A percentile compares a stretch with the other conserved stretches of the same genome.
Conservation (phyloP, 345 rosid genomes). For the Xanthoceras sorbifolium region DNA sequence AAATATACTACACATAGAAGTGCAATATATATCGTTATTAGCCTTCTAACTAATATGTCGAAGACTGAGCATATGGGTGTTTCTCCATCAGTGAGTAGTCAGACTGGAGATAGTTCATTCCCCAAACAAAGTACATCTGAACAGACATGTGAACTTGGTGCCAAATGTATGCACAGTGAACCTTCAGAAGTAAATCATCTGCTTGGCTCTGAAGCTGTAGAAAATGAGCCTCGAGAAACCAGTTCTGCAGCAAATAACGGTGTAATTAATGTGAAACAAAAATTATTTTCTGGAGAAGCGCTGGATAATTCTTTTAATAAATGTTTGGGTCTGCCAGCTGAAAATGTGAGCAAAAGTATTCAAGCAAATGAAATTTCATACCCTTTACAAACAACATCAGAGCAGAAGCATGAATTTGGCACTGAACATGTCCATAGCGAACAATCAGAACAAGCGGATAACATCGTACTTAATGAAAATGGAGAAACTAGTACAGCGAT, state of each 20-base stretch:
- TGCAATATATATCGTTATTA: slow-evolving; percentile 8
- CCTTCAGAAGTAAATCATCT: slow-evolving; percentile 13
- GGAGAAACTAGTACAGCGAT: slow-evolving; percentile 20
- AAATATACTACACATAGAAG: neutral
- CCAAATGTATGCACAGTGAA: slow-evolving; percentile 20
- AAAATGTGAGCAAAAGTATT: slow-evolving; percentile 6
- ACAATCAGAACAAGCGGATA: slow-evolving; percentile 17
- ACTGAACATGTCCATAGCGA: neutral
- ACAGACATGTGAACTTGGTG: slow-evolving; percentile 13
- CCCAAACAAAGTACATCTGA: slow-evolving; percentile 17
- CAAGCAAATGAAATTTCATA: neutral
- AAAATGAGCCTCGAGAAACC: slow-evolving; percentile 19
- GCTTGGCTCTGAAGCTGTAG: slow-evolving; percentile 13
- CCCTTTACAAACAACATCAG: slow-evolving; percentile 13
- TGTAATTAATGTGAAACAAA: slow-evolving; percentile 10
- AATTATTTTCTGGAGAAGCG: slow-evolving; percentile 25
- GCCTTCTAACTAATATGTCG: slow-evolving; percentile 26
- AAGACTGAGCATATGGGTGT: slow-evolving; percentile 24
- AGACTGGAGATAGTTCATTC: slow-evolving; percentile 10
- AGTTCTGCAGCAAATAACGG: slow-evolving; percentile 2
- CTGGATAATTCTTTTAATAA: slow-evolving; percentile 14
- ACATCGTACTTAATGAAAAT: slow-evolving; percentile 12
- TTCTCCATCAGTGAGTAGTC: slow-evolving; percentile 27
- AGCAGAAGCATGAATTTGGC: slow-evolving; percentile 10
- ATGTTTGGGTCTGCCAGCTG: slow-evolving; percentile 5